Percentiles rank a stretch among this genome's conserved stretches.
phyloP scores from a whole-genome alignment of 148 eudicot genomes.

The Rhododendron ferrugineum region DNA sequence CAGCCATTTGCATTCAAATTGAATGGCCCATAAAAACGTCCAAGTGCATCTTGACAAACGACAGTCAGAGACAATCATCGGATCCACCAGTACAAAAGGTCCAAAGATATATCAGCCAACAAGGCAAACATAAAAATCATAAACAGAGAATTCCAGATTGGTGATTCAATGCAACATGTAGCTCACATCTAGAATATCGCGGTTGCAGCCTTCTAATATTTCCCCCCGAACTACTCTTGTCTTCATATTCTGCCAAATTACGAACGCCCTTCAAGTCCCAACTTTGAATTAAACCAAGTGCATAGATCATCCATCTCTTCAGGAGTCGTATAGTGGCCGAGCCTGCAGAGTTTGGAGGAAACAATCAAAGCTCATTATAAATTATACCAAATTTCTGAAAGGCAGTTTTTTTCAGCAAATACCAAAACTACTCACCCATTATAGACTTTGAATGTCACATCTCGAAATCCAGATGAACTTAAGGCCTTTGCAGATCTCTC shows the following conservation, averaged over 20 bases:
- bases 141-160: not conserved
- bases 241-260: slow-evolving; percentile 1
- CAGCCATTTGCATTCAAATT: not conserved
- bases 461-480: slow-evolving; percentile 52
- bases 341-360: slow-evolving; percentile 38
- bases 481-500: slow-evolving; percentile 63
- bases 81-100: not conserved
- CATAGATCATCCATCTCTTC: slow-evolving; percentile 80
- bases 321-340: slow-evolving; percentile 86
- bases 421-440: slow-evolving; percentile 35
- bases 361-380: not conserved
- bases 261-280: slow-evolving; percentile 48
- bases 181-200: not conserved
- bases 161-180: slow-evolving; percentile 1
- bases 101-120: not conserved
- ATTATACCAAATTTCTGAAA: not conserved
- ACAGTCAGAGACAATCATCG: not conserved
- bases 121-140: not conserved
- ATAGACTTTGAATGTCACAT: slow-evolving; percentile 71
- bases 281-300: slow-evolving; percentile 71
- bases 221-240: not conserved
- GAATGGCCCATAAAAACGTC: not conserved
- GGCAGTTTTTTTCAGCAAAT: not conserved
- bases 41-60: not conserved
- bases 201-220: not conserved